Base-by-base conservation (phyloP, 1,139 yeast genomes). In the Pichia sp. region DNA sequence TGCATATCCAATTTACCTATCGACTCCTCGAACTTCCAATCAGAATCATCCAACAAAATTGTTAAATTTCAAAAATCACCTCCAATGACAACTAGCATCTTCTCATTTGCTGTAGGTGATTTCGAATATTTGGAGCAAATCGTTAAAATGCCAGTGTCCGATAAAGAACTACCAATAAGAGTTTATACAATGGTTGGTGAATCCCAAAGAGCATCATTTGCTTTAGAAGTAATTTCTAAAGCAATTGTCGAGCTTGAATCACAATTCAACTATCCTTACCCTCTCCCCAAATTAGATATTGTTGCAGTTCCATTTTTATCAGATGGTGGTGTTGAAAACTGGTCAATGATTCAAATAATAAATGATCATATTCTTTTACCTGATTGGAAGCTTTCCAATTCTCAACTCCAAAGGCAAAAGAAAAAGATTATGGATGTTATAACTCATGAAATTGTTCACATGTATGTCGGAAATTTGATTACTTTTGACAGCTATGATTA, bases 271-370 rank as follows among this genome's bases (percentile, higher is more conserved):
- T 55, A 55, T 12, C 48, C 54, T 2, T 81, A 68, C 51, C 89
- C 89, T 1, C 62, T 79, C 48, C 61, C 66, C 5, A 83, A 83
- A 51, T 59, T 82, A 31, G 91, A 82, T 54, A 62, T 83, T 36
- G 72, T 79, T 2, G 73, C 83, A 1, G 58, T 83, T 12, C 91
- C 91, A 6, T 80, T 77, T 51, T 66, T 83, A 45, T 68, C 77
- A 26, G 89, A 82, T 57, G 83, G 84, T 44, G 91, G 84, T 4
- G 83, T 81, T 79, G 93, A 83, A 56, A 81, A 82, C 54, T 79
- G 83, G 75, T 84, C 85, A 4, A 62, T 80, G 62, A 68, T 82
- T 26, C 72, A 81, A 3, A 68, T 80, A 8, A 70, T 78, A 44
- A 69, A 74, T 37, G 66, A 68, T 36, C 79, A 74, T 47, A 53